Conservation (phyloP, 2,329 filamentous ascomycete genomes). For the Beauveria sp. region DNA sequence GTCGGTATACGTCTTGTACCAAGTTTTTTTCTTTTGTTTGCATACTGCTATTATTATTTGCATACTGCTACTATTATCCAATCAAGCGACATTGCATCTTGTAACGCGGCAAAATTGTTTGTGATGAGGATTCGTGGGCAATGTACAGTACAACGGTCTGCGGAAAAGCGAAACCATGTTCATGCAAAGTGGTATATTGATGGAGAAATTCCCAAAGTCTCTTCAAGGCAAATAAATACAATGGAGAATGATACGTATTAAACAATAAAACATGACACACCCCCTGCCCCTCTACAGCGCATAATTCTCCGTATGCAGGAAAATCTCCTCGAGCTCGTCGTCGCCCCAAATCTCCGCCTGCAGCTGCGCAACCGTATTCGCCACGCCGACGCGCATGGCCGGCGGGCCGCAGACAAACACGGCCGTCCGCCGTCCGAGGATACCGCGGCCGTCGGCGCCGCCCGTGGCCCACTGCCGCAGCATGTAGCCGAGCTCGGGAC, state of each 20-base stretch:
- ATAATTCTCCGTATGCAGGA: slow-evolving; percentile 92
- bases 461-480: slow-evolving; percentile 72
- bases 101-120: too few species aligned
- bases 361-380: slow-evolving; percentile 73
- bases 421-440: slow-evolving; percentile 72
- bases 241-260: too few species aligned
- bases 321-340: slow-evolving; percentile 77
- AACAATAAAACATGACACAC: too few species aligned
- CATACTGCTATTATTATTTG: too few species aligned
- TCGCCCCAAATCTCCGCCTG: slow-evolving; percentile 80
- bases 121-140: too few species aligned
- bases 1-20: slow-evolving; percentile 6
- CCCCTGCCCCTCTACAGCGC: slow-evolving; percentile 50
- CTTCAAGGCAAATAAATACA: too few species aligned
- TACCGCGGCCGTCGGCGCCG: slow-evolving; percentile 56
- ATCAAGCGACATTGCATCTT: slow-evolving; percentile 8
- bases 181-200: too few species aligned
- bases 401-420: slow-evolving; percentile 91
- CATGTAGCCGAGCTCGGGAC: slow-evolving; percentile 82
- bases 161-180: too few species aligned
- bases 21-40: neutral
- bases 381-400: slow-evolving; percentile 78
- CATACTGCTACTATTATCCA: neutral
- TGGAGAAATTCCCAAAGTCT: too few species aligned
- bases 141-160: too few species aligned